Conservation (phyloP, 371 early-diverging fungal species). For the Pancytospora philotis region DNA sequence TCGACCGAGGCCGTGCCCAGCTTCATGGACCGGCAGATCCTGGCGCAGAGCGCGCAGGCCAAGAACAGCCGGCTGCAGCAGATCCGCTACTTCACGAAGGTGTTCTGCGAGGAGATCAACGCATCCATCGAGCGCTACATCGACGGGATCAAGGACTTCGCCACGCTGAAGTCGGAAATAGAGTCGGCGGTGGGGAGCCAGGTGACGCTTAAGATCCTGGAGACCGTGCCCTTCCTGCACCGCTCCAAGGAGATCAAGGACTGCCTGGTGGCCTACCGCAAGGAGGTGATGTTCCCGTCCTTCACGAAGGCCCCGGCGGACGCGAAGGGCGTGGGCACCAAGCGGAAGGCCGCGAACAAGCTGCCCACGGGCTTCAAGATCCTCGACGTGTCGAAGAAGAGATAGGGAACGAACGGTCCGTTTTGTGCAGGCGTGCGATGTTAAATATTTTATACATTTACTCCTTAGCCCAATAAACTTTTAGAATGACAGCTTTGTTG, state of each 20-base stretch:
- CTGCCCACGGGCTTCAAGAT: neutral
- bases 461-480: no score
- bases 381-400: neutral
- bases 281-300: slow-evolving; percentile 50
- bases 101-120: slow-evolving; percentile 26
- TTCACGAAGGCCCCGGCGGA: slow-evolving; percentile 15
- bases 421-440: no score
- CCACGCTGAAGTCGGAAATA: slow-evolving; percentile 19
- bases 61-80: slow-evolving; percentile 17
- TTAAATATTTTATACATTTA: no score
- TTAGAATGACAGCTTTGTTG: no score
- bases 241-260: slow-evolving; percentile 31
- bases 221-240: slow-evolving; percentile 29
- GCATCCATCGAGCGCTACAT: slow-evolving; percentile 34
- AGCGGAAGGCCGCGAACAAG: neutral
- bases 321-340: neutral
- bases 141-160: slow-evolving; percentile 1
- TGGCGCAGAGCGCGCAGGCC: slow-evolving; percentile 14
- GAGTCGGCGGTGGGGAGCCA: slow-evolving; percentile 13
- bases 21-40: slow-evolving; percentile 42
- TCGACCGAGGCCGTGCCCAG: slow-evolving; percentile 25
- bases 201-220: slow-evolving; percentile 39
- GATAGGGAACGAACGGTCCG: no score
- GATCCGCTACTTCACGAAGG: slow-evolving; percentile 19
- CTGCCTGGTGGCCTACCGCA: slow-evolving; percentile 36